These are phyloP conservation scores for Mycena albidolilacea DNA, from an alignment of 768 basidiomycete genomes.

Conservation along the genomic window DNA sequence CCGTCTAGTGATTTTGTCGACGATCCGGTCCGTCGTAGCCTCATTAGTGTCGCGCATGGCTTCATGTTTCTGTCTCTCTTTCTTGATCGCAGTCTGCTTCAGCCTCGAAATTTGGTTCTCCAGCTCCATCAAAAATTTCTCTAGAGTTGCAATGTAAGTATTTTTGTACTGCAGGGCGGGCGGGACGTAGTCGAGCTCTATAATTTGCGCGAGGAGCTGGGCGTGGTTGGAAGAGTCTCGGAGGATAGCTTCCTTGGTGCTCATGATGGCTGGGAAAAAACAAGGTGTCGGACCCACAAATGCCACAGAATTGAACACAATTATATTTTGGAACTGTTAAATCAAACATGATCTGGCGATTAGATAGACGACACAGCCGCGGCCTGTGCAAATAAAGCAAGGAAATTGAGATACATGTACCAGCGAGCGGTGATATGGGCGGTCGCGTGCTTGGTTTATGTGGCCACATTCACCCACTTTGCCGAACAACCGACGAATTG, in stretches of 20 bases:
- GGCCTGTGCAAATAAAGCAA: no score
- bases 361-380: no score
- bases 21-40: conserved; percentile 49
- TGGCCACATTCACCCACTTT: no score
- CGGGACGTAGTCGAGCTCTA: conserved; percentile 58
- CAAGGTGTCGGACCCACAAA: no score
- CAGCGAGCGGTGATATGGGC: no score
- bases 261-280: conserved; percentile 37
- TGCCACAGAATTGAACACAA: no score
- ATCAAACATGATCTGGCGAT: no score
- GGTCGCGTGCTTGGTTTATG: no score
- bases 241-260: conserved; percentile 51
- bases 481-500: no score
- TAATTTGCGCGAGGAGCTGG: conserved; percentile 50
- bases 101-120: conserved; percentile 47
- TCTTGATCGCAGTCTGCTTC: conserved; percentile 54
- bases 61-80: conserved; percentile 61
- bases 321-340: no score
- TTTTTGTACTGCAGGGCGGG: conserved; percentile 55
- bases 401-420: no score
- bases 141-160: conserved; percentile 52
- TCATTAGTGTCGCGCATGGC: conserved; percentile 54
- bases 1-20: conserved; percentile 57
- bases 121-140: conserved; percentile 44
- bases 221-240: conserved; percentile 57